phyloP scores from a whole-genome alignment of 305 asterid genomes.

The Solanum hybrid region DNA sequence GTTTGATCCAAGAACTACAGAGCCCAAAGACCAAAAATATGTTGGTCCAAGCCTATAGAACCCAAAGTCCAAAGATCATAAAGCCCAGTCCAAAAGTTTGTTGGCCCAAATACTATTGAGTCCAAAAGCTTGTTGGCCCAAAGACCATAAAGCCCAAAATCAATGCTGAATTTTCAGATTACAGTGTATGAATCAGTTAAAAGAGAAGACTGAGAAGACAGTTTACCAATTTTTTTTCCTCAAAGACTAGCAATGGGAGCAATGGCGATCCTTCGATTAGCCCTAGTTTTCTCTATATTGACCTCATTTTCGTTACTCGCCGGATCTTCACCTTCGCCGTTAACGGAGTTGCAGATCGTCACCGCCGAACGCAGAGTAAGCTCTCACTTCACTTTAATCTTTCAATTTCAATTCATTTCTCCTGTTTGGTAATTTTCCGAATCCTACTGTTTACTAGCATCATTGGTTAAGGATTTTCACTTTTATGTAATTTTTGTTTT shows the following conservation, averaged over 20 bases:
- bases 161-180: not conserved
- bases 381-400: conserved; percentile 5
- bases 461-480: not conserved
- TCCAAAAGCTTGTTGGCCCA: not conserved
- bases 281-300: conserved; percentile 25
- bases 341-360: conserved; percentile 61
- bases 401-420: not conserved
- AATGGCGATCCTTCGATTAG: conserved; percentile 13
- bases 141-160: not conserved
- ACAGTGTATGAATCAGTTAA: not conserved
- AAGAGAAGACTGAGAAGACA: not conserved
- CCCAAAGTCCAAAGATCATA: not conserved
- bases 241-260: conserved; percentile 31
- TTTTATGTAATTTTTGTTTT: not conserved
- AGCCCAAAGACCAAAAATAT: not conserved
- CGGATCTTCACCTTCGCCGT: conserved; percentile 12
- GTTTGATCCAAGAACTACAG: not conserved
- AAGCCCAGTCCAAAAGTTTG: not conserved
- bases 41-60: not conserved
- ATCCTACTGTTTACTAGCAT: not conserved
- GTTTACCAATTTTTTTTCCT: not conserved
- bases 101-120: not conserved
- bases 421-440: not conserved
- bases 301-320: conserved; percentile 18
- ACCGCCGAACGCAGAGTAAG: conserved; percentile 81